Evolutionary conservation across 345 rosid species (phyloP), one percentile per base, ranked within the genome.

Genomic region (Salix suchowensis): DNA sequence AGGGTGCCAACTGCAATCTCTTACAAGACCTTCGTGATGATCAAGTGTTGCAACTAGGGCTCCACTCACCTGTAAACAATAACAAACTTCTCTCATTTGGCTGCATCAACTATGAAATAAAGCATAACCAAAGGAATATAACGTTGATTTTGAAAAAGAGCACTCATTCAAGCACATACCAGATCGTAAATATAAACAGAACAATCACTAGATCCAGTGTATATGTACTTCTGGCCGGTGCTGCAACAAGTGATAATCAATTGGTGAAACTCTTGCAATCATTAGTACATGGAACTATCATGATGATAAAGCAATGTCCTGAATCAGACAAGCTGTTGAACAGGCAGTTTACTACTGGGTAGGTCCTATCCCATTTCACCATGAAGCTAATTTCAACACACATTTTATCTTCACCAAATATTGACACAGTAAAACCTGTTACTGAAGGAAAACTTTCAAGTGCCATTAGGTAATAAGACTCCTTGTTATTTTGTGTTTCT

Each of bases 1-100:
- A 0, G 94, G 94, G 68, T 89, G 94, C 94, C 94, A 91, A 71
- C 87, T 89, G 68, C 91, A 89, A 76, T 91, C 94, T 76, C 94
- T 88, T 13, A 89, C 89, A 9, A 89, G 84, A 50, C 68, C 82
- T 2, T 34, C 70, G 16, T 88, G 91, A 74, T 74, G 65, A 12
- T 83, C 70, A 3, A 87, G 84, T 75, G n/a, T 79, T 23, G 86
- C 91, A 42, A 86, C 94, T 78, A 72, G 82, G 62, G 78, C 82
- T 58, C 92, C 90, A 18, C 82, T 89, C 74, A 88, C 84, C 94
- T 89, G 48, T 34, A 69, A 55, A 75, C n/a, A 74, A 14, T 23
- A 36, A 19, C 4, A 2, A 65, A 37, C 61, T 74, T 12, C 23
- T 19, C 61, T 50, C 55, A 19, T 24, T 71, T 21, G n/a, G 46